Conservation (phyloP, 1,139 yeast species). For the Kurtzmaniella natalensis region DNA sequence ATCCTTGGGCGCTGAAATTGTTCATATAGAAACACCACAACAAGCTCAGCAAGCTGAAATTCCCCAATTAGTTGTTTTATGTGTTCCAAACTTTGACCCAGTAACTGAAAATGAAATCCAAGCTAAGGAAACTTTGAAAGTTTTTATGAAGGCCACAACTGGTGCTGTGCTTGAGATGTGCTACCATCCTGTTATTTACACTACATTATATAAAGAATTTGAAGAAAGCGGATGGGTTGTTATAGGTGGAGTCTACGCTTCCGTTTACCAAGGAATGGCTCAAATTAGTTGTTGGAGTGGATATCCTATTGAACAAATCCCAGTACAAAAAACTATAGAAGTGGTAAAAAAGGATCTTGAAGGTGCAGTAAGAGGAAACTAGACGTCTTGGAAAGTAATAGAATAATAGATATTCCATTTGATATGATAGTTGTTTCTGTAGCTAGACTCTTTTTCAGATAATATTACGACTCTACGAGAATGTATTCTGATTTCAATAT, state of each 20-base stretch:
- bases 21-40: constrained; percentile 18
- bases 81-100: constrained; percentile 26
- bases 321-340: constrained; percentile 6
- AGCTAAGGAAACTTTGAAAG: constrained; percentile 22
- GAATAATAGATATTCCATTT: too few species aligned
- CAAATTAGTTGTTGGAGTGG: constrained; percentile 28
- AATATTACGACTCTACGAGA: too few species aligned
- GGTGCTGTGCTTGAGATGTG: constrained; percentile 31
- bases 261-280: constrained; percentile 27
- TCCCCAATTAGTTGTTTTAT: constrained; percentile 20
- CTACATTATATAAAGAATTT: constrained; percentile 20
- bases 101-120: constrained; percentile 15
- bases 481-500: too few species aligned
- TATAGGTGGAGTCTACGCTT: constrained; percentile 23
- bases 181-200: constrained; percentile 22
- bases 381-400: too few species aligned
- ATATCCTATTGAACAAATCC: constrained; percentile 12
- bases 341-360: neutral
- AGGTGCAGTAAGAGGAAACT: too few species aligned
- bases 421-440: too few species aligned
- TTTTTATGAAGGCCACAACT: constrained; percentile 15
- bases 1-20: constrained; percentile 16
- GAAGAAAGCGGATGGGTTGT: constrained; percentile 20
- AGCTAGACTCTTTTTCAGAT: too few species aligned
- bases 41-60: constrained; percentile 14